Evolutionary conservation across 371 early-diverging fungal genomes (phyloP).

Genomic region (Umbelopsis sp.): DNA sequence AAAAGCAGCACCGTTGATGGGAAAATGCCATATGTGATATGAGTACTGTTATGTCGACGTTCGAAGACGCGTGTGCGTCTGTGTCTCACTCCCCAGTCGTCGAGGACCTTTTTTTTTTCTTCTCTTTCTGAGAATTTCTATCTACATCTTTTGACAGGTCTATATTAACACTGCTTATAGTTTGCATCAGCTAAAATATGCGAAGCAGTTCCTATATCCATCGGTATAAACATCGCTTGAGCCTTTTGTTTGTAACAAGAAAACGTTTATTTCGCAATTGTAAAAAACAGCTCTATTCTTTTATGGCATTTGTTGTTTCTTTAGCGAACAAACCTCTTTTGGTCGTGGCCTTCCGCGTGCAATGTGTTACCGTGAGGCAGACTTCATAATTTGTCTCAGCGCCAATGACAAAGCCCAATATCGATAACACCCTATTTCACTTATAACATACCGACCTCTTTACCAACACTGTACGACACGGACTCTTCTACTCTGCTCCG

Average conservation of each 20-base stretch:
- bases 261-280: too few relatives aligned
- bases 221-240: neutral
- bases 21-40: neutral
- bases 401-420: neutral
- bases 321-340: slow-evolving; percentile 5
- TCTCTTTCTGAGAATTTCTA: neutral
- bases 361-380: neutral
- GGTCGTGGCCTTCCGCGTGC: neutral
- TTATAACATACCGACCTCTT: neutral
- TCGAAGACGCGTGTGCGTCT: slow-evolving; percentile 8
- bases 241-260: too few relatives aligned
- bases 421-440: neutral
- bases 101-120: neutral
- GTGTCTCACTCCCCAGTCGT: neutral
- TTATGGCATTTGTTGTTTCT: neutral
- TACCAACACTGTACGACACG: neutral
- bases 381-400: neutral
- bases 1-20: neutral
- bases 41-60: neutral
- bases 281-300: neutral
- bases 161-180: neutral
- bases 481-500: neutral
- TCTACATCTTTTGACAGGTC: neutral
- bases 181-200: too few relatives aligned
- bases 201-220: too few relatives aligned